Evolutionary conservation across 179 eudicot species (phyloP).

Genomic region (Vitellaria paradoxa): DNA sequence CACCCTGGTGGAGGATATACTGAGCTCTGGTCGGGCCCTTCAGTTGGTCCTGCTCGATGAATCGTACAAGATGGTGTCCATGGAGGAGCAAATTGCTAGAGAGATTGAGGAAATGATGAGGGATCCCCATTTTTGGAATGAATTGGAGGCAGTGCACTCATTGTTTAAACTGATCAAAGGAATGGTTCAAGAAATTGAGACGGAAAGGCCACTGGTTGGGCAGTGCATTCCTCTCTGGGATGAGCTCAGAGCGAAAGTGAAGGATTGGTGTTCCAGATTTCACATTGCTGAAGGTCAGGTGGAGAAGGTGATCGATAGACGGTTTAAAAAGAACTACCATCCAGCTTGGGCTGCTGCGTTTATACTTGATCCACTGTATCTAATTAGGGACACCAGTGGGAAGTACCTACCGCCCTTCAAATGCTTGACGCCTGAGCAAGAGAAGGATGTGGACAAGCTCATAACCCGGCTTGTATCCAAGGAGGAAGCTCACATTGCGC

Average conservation of each 20-base stretch:
- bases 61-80: constrained; percentile 51
- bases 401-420: constrained; percentile 92
- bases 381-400: constrained; percentile 72
- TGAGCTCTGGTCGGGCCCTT: constrained; percentile 66
- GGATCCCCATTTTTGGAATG: constrained; percentile 78
- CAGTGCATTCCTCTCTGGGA: constrained; percentile 90
- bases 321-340: constrained; percentile 84
- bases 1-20: constrained; percentile 60
- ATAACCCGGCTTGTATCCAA: constrained; percentile 80
- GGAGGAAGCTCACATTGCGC: constrained; percentile 79
- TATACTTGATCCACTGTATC: constrained; percentile 73
- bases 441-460: constrained; percentile 84
- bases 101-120: constrained; percentile 76
- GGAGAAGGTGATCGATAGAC: constrained; percentile 60
- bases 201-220: constrained; percentile 68
- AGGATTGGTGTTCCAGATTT: constrained; percentile 73
- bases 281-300: constrained; percentile 46
- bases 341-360: constrained; percentile 97
- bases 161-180: constrained; percentile 54
- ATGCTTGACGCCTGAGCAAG: constrained; percentile 72
- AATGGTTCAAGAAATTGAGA: constrained; percentile 62
- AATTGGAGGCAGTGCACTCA: constrained; percentile 69
- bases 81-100: constrained; percentile 66
- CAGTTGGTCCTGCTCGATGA: constrained; percentile 66
- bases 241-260: constrained; percentile 58